Evolutionary conservation across 2,329 filamentous ascomycete species (phyloP).

Genomic region (Clonostachys rhizophaga): DNA sequence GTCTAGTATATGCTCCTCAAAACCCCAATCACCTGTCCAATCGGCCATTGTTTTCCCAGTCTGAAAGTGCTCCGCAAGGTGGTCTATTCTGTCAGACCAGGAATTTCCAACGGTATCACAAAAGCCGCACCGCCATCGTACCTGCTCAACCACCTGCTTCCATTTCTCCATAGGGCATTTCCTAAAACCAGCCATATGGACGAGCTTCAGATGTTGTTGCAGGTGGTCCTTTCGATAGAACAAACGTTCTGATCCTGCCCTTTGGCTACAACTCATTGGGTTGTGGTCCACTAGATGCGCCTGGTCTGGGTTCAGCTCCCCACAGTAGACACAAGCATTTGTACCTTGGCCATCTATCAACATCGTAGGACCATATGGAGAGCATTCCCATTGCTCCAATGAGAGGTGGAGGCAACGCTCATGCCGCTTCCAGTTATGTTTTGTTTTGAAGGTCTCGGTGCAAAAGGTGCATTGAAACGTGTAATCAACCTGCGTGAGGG

Average conservation of each 20-base stretch:
- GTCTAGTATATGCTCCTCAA: constrained; percentile 23
- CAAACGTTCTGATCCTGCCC: constrained; percentile 31
- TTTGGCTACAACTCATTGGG: constrained; percentile 39
- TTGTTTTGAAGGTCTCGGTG: constrained; percentile 33
- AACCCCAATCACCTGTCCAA: constrained; percentile 33
- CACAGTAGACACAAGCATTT: constrained; percentile 25
- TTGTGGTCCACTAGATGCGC: constrained; percentile 24
- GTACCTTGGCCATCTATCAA: constrained; percentile 32
- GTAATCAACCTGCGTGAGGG: too few species aligned
- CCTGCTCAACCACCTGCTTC: constrained; percentile 19
- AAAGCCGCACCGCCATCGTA: constrained; percentile 26
- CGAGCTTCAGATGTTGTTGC: constrained; percentile 28
- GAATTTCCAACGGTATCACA: constrained; percentile 23
- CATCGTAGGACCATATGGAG: constrained; percentile 21
- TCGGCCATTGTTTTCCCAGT: constrained; percentile 28
- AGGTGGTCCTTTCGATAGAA: constrained; percentile 34
- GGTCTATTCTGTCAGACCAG: constrained; percentile 25
- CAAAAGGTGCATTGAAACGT: constrained; percentile 35
- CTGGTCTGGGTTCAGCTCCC: constrained; percentile 14
- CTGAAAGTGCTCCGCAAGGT: constrained; percentile 32
- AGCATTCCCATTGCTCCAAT: constrained; percentile 36
- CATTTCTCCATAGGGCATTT: constrained; percentile 35
- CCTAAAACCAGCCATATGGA: constrained; percentile 30
- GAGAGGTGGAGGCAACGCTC: constrained; percentile 38
- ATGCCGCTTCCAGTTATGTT: constrained; percentile 40